Conservation (phyloP, 1,284 basidiomycete genomes). For the Microstroma glucosiphilum region DNA sequence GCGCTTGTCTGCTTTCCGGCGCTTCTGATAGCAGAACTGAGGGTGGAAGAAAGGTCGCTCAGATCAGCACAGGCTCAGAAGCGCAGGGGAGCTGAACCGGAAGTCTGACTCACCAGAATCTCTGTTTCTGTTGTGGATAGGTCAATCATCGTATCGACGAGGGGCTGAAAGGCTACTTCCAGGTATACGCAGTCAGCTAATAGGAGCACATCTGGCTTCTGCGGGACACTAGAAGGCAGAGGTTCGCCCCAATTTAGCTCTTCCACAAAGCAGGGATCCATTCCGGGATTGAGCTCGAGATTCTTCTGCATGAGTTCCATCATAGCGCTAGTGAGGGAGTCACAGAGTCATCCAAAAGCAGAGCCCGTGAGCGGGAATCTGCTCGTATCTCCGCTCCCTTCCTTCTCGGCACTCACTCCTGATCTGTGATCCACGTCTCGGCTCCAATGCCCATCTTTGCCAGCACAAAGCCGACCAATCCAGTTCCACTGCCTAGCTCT, state of each 20-base stretch:
- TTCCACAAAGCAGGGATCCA: conserved; percentile 18
- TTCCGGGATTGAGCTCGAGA: conserved; percentile 24
- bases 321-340: conserved; percentile 22
- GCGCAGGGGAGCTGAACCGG: neutral
- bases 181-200: conserved; percentile 80
- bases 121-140: conserved; percentile 56
- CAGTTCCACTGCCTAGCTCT: conserved; percentile 79
- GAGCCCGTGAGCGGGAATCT: no score
- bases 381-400: no score
- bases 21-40: conserved; percentile 82
- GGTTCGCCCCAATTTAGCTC: conserved; percentile 47
- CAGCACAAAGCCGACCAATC: conserved; percentile 77
- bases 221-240: conserved; percentile 46
- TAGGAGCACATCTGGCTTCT: conserved; percentile 58
- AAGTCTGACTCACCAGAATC: conserved; percentile 52
- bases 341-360: neutral
- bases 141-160: conserved; percentile 70
- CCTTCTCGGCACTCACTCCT: conserved; percentile 60
- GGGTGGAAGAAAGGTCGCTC: neutral
- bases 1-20: conserved; percentile 86
- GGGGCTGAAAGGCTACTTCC: conserved; percentile 75
- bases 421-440: conserved; percentile 72
- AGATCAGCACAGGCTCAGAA: neutral
- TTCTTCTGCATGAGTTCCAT: conserved; percentile 39
- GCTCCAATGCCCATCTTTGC: conserved; percentile 60